Evolutionary conservation across 163 green algal species (phyloP).

Genomic region (Chloromonas sp.): DNA sequence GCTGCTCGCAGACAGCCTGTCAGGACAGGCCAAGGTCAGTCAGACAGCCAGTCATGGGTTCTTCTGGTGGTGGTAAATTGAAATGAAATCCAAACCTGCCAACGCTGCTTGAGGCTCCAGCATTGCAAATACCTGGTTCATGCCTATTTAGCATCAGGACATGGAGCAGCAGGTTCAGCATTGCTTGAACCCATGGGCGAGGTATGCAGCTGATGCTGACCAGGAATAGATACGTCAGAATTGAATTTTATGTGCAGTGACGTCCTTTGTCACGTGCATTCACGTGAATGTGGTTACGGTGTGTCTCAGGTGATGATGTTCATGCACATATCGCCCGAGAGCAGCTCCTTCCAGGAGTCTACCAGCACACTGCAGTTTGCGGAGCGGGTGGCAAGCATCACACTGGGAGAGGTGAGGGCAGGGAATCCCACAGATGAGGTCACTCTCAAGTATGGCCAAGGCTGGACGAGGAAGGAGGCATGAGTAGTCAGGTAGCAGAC

Average conservation of each 20-base stretch:
- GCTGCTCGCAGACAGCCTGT: slow-evolving; percentile 82
- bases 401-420: slow-evolving; percentile 61
- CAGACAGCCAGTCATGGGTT: neutral
- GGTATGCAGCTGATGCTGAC: no score
- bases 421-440: no score
- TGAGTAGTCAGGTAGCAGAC: no score
- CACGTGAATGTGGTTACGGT: no score
- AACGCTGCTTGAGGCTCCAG: neutral
- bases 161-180: no score
- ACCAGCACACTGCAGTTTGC: slow-evolving; percentile 85
- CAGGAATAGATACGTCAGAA: no score
- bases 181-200: no score
- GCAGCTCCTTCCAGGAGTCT: slow-evolving; percentile 59
- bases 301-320: slow-evolving; percentile 82
- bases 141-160: no score
- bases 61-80: neutral
- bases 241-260: no score
- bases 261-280: no score
- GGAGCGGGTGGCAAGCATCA: slow-evolving; percentile 73
- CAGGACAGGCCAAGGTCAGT: slow-evolving; percentile 69
- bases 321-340: slow-evolving; percentile 83
- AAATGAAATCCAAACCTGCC: neutral
- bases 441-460: no score
- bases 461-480: no score
- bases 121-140: neutral